phyloP scores from a whole-genome alignment of 805 yeast species.

The Barnettozyma californica region DNA sequence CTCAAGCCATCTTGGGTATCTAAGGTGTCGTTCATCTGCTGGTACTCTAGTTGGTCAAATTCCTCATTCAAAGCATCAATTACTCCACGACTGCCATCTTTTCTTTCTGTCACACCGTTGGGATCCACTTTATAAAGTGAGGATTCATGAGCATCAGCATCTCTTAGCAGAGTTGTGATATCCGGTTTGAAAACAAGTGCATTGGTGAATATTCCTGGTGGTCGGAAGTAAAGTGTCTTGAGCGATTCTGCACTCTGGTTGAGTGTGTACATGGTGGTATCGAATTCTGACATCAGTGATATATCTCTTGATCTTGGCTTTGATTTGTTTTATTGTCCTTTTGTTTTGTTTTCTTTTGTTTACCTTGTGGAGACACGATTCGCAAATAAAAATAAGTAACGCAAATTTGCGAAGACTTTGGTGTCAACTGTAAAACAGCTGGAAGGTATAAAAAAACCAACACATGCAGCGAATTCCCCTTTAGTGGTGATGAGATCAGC shows the following conservation, averaged over 20 bases:
- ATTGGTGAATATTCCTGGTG: slow-evolving; percentile 62
- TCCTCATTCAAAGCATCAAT: slow-evolving; percentile 32
- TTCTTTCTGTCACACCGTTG: slow-evolving; percentile 37
- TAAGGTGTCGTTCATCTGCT: slow-evolving; percentile 22
- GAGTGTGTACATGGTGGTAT: slow-evolving; percentile 8
- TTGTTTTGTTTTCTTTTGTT: not conserved
- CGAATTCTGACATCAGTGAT: slow-evolving; percentile 15
- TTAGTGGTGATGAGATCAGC: not conserved
- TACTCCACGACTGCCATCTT: slow-evolving; percentile 44
- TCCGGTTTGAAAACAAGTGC: slow-evolving; percentile 48
- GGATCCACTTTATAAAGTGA: slow-evolving; percentile 41
- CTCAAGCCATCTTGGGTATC: not conserved
- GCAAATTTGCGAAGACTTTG: not conserved
- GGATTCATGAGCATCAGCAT: slow-evolving; percentile 49
- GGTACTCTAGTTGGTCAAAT: slow-evolving; percentile 27
- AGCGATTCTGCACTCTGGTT: slow-evolving; percentile 16
- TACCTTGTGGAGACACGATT: not conserved
- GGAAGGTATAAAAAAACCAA: too few species aligned
- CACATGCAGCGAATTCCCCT: not conserved
- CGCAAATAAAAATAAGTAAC: not conserved
- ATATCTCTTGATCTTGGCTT: not conserved
- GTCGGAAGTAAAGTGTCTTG: slow-evolving; percentile 38
- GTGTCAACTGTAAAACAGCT: too few species aligned
- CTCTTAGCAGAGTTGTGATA: slow-evolving; percentile 54
- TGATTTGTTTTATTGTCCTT: not conserved